Evolutionary conservation across 176 grass and related monocot species (phyloP), one percentile per base, ranked within the genome.

Genomic region (Cenchrus americanus): DNA sequence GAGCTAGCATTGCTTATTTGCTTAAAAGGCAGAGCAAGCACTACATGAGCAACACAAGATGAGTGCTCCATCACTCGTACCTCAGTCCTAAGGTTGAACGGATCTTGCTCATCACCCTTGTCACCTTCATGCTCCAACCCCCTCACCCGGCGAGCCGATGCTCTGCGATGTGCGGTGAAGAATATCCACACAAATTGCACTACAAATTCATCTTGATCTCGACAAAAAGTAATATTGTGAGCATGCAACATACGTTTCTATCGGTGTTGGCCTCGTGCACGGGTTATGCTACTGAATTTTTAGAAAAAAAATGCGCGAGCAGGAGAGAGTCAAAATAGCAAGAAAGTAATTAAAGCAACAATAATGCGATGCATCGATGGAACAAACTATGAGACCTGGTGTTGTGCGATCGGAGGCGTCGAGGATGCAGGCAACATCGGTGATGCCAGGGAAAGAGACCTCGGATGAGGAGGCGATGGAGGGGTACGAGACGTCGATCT

Each of bases 81-180:
- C 93, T 92, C 93, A 0, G 96, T 98, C 79, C 86, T 94, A n/a
- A 98, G 87, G 61, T 85, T 88, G 74, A 98, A 98, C 7, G 96
- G 93, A 66, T 76, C 75, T 86, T 87, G 10, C 63, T 88, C 2
- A 89, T 93, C 67, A 85, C 83, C 5, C 68, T 26, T n/a, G 79
- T 87, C 1, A 86, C 79, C 73, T 92, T 98, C 91, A 88, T 95
- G 7, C 49, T 87, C 66, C 86, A 90, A 55, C 79, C 77, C 32
- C 41, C 83, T 89, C 66, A 85, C 82, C 41, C 72, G 76, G 85
- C n/a, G n/a, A 92, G 2, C 67, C 76, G 5, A 74, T 74, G 80
- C 85, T 92, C 93, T 98, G 82, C 17, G 10, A 84, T 66, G 60
- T 6, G 32, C 32, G 32, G 10, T 1, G 4, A 65, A 61, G 14